Conservation (phyloP, 495 filamentous ascomycete species). For the Aspergillus sclerotioniger region DNA sequence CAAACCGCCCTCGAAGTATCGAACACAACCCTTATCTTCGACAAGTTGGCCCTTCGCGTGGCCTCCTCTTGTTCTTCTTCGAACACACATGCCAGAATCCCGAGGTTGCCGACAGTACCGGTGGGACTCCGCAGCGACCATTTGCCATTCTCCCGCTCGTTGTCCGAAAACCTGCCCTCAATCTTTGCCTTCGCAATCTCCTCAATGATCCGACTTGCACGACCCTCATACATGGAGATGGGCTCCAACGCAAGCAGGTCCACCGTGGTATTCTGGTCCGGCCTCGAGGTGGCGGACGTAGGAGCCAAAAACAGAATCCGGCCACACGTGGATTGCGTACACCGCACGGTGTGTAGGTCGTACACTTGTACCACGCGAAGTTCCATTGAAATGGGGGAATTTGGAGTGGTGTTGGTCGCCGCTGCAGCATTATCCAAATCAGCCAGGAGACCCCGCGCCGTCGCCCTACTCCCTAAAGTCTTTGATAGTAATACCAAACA, state of each 20-base stretch:
- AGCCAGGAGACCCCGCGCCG: slow-evolving; percentile 74
- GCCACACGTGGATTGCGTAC: slow-evolving; percentile 75
- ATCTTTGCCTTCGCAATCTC: slow-evolving; percentile 84
- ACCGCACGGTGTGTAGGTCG: slow-evolving; percentile 64
- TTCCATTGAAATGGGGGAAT: slow-evolving; percentile 44
- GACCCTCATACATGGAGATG: slow-evolving; percentile 75
- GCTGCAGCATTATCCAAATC: slow-evolving; percentile 67
- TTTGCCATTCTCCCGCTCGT: slow-evolving; percentile 71
- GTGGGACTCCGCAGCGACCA: slow-evolving; percentile 74
- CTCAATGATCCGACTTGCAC: slow-evolving; percentile 72
- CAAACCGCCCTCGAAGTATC: slow-evolving; percentile 33
- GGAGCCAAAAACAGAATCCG: slow-evolving; percentile 70
- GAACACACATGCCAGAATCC: slow-evolving; percentile 71
- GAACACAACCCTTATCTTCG: slow-evolving; percentile 40
- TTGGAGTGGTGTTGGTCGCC: slow-evolving; percentile 41
- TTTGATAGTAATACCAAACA: slow-evolving; percentile 75
- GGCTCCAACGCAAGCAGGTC: slow-evolving; percentile 54
- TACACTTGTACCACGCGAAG: slow-evolving; percentile 73
- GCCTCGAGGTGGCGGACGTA: slow-evolving; percentile 53
- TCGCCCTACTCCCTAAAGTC: slow-evolving; percentile 53
- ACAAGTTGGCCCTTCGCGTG: slow-evolving; percentile 26
- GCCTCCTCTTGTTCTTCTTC: slow-evolving; percentile 54
- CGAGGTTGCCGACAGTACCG: slow-evolving; percentile 57
- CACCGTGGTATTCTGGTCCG: slow-evolving; percentile 49
- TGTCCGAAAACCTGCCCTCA: slow-evolving; percentile 77